These are phyloP conservation scores for Macrophomina phaseolina DNA, from an alignment of 2,329 filamentous ascomycete species.

Conservation along the genomic window DNA sequence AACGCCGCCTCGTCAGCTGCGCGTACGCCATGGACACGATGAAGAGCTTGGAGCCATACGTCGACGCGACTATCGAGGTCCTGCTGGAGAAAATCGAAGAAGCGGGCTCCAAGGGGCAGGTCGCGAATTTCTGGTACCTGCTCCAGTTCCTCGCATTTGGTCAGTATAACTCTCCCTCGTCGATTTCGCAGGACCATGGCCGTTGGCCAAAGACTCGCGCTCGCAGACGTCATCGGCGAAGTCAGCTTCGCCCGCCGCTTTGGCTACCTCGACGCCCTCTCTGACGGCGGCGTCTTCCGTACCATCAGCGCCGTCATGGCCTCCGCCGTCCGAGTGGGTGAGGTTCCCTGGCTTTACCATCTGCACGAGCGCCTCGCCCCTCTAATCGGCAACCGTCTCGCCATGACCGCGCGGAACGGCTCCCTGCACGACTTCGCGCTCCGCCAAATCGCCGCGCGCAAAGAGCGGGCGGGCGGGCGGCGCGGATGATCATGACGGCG, in stretches of 20 bases:
- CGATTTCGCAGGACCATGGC: too few relatives aligned
- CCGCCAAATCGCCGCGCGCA: neutral
- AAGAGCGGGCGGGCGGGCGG: neutral
- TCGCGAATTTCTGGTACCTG: neutral
- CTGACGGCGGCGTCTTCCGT: neutral
- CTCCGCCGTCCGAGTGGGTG: neutral
- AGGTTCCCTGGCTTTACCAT: neutral
- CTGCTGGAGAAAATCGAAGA: neutral
- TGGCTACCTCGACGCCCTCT: neutral
- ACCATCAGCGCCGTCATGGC: neutral
- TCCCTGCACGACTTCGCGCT: neutral
- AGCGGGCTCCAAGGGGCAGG: neutral
- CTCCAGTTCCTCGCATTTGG: conserved; percentile 15
- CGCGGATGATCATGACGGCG: neutral
- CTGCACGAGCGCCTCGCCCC: neutral
- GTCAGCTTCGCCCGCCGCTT: neutral
- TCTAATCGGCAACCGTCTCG: conserved; percentile 3
- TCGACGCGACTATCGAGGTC: neutral
- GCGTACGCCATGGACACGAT: conserved; percentile 10
- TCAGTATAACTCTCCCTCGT: neutral
- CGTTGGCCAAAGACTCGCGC: neutral
- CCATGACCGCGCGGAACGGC: neutral
- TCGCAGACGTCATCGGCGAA: conserved; percentile 2
- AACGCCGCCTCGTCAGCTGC: conserved; percentile 2
- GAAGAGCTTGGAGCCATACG: conserved; percentile 13